Base-by-base conservation (phyloP, 345 rosid genomes). In the Acer saccharum region DNA sequence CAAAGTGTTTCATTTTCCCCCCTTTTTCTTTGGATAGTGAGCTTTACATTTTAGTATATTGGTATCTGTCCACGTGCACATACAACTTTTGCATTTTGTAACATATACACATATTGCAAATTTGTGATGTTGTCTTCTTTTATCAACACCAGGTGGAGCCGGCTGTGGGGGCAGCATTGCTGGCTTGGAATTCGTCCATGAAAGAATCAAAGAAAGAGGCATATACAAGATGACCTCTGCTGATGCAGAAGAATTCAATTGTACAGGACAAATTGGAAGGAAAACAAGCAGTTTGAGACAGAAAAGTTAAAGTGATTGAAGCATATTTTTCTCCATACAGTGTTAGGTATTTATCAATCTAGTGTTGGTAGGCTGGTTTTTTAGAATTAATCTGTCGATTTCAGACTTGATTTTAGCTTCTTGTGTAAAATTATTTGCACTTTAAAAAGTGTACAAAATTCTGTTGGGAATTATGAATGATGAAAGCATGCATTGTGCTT, bases 81-180 rank as follows among this genome's bases (percentile, higher is more conserved):
- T 6, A 41, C 2, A 46, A 50, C 41, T 61, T 20, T 11, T 6
- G 29, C 9, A 17, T 60, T 65, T 13, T 14, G 17, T 63, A 68
- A 1, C 55, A 6, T 72, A 46, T 60, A 60, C 20, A 16, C 12
- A 11, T 21, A 4, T 76, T 12, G 69, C 17, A 20, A 44, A 21
- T 44, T 67, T 4, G 21, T 70, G 25, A 7, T 11, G 10, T 25
- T 21, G 61, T 52, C 20, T 83, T 73, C 60, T 21, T 78, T 66
- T 18, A 67, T 67, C 16, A 12, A 6, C 39, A 21, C 65, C 89
- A 90, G 95, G 88, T 89, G 70, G 95, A 91, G 79, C 95, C 95
- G 48, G 93, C 93, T 0, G 87, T 89, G 23, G 95, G 95, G 21
- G 93, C 95, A 65, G 95, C 95, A 25, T 83, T 91, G 75, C 78